These are phyloP conservation scores for Barnettozyma populi DNA, from an alignment of 805 yeast genomes.

Conservation along the genomic window DNA sequence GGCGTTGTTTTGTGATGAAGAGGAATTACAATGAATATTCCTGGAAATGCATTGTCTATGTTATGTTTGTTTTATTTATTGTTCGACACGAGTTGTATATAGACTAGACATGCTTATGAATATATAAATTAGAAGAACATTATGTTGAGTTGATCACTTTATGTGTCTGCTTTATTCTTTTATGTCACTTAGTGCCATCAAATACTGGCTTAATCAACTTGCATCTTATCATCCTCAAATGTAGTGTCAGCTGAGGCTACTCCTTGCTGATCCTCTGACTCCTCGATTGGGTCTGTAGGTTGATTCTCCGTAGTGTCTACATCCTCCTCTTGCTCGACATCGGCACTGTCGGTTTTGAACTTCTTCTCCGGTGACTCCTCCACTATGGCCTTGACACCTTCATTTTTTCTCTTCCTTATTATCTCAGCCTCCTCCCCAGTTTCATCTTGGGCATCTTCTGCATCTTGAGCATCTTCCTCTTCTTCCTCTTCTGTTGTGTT, in stretches of 20 bases:
- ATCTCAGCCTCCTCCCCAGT: constrained; percentile 4
- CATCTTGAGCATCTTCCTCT: constrained; percentile 6
- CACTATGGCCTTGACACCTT: background rate
- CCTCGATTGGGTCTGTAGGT: background rate
- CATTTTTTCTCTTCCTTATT: constrained; percentile 11
- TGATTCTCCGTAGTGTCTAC: background rate
- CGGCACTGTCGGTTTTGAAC: constrained; percentile 7
- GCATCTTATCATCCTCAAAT: constrained; percentile 22
- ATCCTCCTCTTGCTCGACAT: background rate
- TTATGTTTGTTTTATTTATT: constrained; percentile 1
- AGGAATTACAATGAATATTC: background rate
- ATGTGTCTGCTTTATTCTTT: too few relatives aligned
- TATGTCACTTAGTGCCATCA: too few relatives aligned
- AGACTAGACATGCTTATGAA: constrained; percentile 3
- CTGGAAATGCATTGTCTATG: constrained; percentile 4
- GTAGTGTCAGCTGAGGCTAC: constrained; percentile 8
- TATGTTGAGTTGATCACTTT: background rate
- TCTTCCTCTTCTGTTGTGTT: background rate
- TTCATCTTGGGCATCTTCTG: too few relatives aligned
- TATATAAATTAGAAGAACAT: background rate
- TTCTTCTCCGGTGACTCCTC: constrained; percentile 21
- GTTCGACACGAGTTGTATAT: constrained; percentile 4
- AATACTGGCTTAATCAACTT: constrained; percentile 11
- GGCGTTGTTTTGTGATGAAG: background rate
- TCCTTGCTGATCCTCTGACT: background rate